Conservation (phyloP, 1,284 basidiomycete genomes). For the Laetiporus sulphureus region DNA sequence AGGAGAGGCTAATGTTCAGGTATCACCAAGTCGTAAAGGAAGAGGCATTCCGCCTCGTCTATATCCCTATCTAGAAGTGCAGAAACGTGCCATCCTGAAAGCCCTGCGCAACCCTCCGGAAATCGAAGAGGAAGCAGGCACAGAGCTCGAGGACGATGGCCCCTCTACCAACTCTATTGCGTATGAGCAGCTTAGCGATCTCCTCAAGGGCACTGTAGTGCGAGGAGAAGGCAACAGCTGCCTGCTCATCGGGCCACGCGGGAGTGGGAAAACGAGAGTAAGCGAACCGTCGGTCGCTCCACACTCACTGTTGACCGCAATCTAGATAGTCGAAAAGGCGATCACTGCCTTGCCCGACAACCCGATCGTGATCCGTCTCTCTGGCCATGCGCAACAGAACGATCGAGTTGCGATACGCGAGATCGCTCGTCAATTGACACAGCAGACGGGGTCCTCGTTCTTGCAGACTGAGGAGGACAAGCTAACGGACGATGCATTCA, state of each 20-base stretch:
- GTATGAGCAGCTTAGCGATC: slow-evolving; percentile 45
- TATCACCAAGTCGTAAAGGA: slow-evolving; percentile 18
- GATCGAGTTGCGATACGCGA: slow-evolving; percentile 91
- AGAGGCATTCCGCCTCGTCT: slow-evolving; percentile 32
- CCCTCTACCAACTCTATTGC: slow-evolving; percentile 43
- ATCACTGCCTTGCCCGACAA: slow-evolving; percentile 36
- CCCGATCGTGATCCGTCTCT: slow-evolving; percentile 75
- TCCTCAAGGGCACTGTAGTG: slow-evolving; percentile 66
- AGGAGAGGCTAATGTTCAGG: slow-evolving; percentile 12
- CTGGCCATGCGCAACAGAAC: slow-evolving; percentile 79
- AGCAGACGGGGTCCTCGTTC: slow-evolving; percentile 58
- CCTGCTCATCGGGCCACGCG: slow-evolving; percentile 74
- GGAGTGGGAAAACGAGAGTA: slow-evolving; percentile 81
- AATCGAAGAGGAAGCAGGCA: slow-evolving; percentile 17
- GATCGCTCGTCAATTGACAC: slow-evolving; percentile 75
- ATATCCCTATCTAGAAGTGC: slow-evolving; percentile 37
- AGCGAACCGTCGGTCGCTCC: slow-evolving; percentile 21
- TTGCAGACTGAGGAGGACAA: slow-evolving; percentile 36
- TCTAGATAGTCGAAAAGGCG: slow-evolving; percentile 53
- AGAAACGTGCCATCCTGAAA: slow-evolving; percentile 52
- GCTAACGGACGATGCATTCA: slow-evolving; percentile 31
- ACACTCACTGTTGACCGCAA: slow-evolving; percentile 3
- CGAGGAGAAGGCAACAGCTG: slow-evolving; percentile 90
- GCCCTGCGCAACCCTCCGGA: slow-evolving; percentile 33
- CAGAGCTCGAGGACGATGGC: slow-evolving; percentile 26